Evolutionary conservation across 495 filamentous ascomycete species (phyloP).

Genomic region (Glonium stellatum): DNA sequence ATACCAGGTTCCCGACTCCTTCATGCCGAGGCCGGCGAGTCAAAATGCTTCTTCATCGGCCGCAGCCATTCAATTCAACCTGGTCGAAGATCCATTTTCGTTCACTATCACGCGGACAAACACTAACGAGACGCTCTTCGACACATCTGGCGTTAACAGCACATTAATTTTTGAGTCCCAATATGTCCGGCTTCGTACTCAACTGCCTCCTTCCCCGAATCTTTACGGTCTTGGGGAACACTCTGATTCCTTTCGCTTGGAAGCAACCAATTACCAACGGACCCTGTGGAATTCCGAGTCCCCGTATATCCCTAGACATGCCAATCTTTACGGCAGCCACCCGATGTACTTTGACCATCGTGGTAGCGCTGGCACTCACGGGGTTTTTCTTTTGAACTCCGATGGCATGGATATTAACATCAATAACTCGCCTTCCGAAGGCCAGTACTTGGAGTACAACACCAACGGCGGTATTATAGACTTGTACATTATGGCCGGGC

Average conservation of each 20-base stretch:
- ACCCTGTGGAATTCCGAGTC: constrained; percentile 77
- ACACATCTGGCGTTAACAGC: constrained; percentile 55
- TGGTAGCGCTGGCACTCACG: constrained; percentile 55
- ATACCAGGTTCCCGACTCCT: constrained; percentile 71
- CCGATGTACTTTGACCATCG: constrained; percentile 83
- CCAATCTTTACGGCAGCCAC: constrained; percentile 76
- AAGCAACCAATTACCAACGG: constrained; percentile 65
- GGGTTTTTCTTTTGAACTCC: constrained; percentile 75
- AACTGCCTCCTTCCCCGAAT: constrained; percentile 58
- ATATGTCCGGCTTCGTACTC: constrained; percentile 66
- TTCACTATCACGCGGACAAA: constrained; percentile 60
- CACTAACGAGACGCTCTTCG: constrained; percentile 66
- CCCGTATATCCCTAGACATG: constrained; percentile 54
- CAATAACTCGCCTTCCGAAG: constrained; percentile 51
- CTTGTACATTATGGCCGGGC: constrained; percentile 76
- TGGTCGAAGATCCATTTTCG: constrained; percentile 62
- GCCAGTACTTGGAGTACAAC: constrained; percentile 80
- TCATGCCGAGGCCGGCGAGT: constrained; percentile 54
- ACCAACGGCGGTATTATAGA: constrained; percentile 74
- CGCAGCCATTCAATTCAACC: constrained; percentile 55
- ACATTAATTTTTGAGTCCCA: constrained; percentile 70
- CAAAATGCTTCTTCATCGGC: constrained; percentile 8
- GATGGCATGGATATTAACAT: constrained; percentile 85
- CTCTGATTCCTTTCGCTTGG: constrained; percentile 64
- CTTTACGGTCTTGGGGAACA: constrained; percentile 81